These are phyloP conservation scores for Citeromyces hawaiiensis DNA, from an alignment of 1,139 yeast genomes.

Conservation along the genomic window DNA sequence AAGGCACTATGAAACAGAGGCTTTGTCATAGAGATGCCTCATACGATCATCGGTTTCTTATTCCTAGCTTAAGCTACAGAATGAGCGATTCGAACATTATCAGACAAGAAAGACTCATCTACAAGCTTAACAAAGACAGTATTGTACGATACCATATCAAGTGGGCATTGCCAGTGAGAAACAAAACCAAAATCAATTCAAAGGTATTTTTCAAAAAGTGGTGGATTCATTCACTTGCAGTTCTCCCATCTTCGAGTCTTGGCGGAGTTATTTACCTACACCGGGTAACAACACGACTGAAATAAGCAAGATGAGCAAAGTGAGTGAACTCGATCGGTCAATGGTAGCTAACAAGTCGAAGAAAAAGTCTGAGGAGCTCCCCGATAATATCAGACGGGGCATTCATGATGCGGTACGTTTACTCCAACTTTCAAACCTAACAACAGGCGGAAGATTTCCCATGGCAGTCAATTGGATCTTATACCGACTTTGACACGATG, in stretches of 20 bases:
- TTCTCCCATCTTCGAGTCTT: neutral
- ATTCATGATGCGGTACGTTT: neutral
- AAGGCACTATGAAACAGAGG: too few species aligned
- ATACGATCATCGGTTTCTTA: too few species aligned
- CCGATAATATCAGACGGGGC: neutral
- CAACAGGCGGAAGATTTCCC: conserved; percentile 14
- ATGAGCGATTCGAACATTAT: too few species aligned
- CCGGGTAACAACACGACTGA: neutral
- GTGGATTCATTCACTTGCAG: neutral
- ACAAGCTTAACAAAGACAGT: too few species aligned
- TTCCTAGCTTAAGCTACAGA: too few species aligned
- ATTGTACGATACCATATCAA: too few species aligned
- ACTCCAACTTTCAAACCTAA: neutral
- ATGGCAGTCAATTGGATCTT: conserved; percentile 25
- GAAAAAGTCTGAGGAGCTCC: neutral
- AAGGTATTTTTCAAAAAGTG: neutral
- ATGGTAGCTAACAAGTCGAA: neutral
- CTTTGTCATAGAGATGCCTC: too few species aligned
- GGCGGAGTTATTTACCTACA: neutral
- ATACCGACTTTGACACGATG: neutral
- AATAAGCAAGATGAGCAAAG: neutral
- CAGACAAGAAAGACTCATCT: too few species aligned
- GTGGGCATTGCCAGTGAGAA: too few species aligned
- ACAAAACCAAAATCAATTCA: too few species aligned
- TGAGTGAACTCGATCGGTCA: neutral